Percentiles rank a stretch among this genome's conserved stretches.
These are phyloP conservation scores for Plasmopara viticola DNA, from an alignment of 352 stramenopile species.

Conservation along the genomic window DNA sequence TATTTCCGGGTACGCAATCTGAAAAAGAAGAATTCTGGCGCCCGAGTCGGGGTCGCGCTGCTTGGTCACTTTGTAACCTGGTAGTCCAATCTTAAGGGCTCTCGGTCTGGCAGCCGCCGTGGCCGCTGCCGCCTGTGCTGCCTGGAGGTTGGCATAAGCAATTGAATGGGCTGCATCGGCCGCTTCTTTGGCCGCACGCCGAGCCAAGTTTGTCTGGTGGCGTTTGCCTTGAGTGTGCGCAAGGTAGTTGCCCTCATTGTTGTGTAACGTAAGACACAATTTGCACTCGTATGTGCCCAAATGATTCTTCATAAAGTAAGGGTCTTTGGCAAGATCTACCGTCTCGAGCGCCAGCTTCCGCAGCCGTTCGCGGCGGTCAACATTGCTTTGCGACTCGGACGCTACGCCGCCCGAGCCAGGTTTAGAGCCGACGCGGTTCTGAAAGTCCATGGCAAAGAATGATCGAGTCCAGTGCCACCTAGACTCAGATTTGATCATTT, in stretches of 20 bases:
- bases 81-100: conserved; percentile 93
- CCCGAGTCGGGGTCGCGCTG: conserved; percentile 79
- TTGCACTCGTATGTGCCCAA: conserved; percentile 99
- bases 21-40: conserved; percentile 88
- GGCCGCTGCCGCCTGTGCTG: conserved; percentile 36
- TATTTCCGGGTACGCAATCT: conserved; percentile 96
- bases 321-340: conserved; percentile 98
- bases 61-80: conserved; percentile 98
- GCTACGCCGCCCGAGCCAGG: conserved; percentile 67
- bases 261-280: conserved; percentile 98
- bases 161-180: conserved; percentile 47
- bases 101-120: conserved; percentile 36
- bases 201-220: conserved; percentile 95
- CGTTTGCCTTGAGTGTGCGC: conserved; percentile 99
- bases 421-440: conserved; percentile 83
- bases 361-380: conserved; percentile 95
- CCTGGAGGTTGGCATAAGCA: conserved; percentile 30
- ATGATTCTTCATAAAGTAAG: conserved; percentile 99
- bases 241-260: conserved; percentile 99
- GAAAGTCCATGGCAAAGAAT: conserved; percentile 52
- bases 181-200: conserved; percentile 84
- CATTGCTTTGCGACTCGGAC: conserved; percentile 73
- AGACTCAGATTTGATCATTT: conserved; percentile 5
- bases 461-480: not conserved
- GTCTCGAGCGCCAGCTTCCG: conserved; percentile 97